Conservation (phyloP, 2,329 filamentous ascomycete genomes). For the Mycogone perniciosa region DNA sequence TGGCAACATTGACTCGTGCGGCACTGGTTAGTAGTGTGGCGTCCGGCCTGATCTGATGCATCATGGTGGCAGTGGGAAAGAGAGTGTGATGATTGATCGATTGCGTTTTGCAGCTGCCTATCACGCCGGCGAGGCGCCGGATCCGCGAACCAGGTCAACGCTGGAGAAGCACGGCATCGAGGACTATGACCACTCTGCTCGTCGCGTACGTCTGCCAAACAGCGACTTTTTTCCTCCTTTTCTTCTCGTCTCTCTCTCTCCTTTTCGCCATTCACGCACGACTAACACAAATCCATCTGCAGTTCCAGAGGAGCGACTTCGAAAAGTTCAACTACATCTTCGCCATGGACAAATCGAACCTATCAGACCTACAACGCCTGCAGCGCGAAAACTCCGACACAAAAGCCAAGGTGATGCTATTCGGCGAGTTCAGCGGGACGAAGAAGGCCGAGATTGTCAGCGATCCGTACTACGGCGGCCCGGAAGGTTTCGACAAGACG, state of each 20-base stretch:
- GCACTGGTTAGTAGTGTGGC: slow-evolving; percentile 51
- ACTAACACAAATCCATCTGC: background rate
- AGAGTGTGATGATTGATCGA: background rate
- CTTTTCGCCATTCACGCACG: background rate
- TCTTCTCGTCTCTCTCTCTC: background rate
- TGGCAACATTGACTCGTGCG: slow-evolving; percentile 73
- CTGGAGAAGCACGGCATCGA: slow-evolving; percentile 68
- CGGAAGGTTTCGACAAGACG: slow-evolving; percentile 74
- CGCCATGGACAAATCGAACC: slow-evolving; percentile 85
- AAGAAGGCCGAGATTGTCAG: slow-evolving; percentile 62
- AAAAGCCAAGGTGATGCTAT: slow-evolving; percentile 68
- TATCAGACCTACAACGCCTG: slow-evolving; percentile 60
- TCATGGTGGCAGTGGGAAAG: background rate
- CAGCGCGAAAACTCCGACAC: slow-evolving; percentile 50
- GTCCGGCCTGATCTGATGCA: background rate
- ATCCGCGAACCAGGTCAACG: slow-evolving; percentile 76
- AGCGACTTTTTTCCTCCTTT: background rate
- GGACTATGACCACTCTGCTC: slow-evolving; percentile 69
- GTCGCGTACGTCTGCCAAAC: slow-evolving; percentile 50
- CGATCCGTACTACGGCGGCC: slow-evolving; percentile 91
- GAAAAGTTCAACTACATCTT: slow-evolving; percentile 85
- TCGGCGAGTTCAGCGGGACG: slow-evolving; percentile 72
- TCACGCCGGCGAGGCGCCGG: slow-evolving; percentile 69
- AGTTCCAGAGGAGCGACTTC: slow-evolving; percentile 65
- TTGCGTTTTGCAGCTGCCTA: slow-evolving; percentile 56